A percentile compares a stretch with the other conserved stretches of the same genome.
phyloP scores from a whole-genome alignment of 257 asterid genomes.

The Solanum clarkiae region DNA sequence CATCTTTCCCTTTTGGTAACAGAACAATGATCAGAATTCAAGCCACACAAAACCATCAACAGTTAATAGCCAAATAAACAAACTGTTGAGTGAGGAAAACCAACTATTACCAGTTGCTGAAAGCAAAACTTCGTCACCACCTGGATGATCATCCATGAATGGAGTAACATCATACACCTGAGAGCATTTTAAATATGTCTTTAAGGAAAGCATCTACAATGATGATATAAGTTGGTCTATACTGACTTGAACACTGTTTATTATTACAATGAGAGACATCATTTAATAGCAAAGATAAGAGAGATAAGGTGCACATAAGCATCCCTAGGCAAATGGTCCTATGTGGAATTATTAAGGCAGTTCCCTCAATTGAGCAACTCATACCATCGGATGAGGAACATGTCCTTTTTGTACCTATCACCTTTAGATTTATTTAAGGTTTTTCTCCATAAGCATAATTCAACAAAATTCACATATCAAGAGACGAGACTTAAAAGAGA shows the following conservation, averaged over 20 bases:
- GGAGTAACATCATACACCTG: constrained; percentile 90
- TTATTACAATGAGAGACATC: not conserved
- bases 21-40: not conserved
- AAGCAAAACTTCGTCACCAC: constrained; percentile 86
- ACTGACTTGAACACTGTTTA: not conserved
- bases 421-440: not conserved
- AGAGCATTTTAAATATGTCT: not conserved
- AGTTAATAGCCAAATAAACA: not conserved
- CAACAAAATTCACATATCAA: not conserved
- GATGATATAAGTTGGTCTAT: not conserved
- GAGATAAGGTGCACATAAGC: not conserved
- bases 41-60: not conserved
- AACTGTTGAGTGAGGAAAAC: not conserved
- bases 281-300: not conserved
- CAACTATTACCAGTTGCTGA: constrained; percentile 54
- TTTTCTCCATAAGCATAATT: not conserved
- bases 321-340: not conserved
- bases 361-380: not conserved
- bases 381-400: not conserved
- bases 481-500: not conserved
- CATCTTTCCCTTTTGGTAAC: constrained; percentile 60
- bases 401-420: not conserved
- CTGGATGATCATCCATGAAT: constrained; percentile 95
- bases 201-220: not conserved
- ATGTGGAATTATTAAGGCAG: not conserved